Evolutionary conservation across 2,329 filamentous ascomycete genomes (phyloP), one percentile per base, ranked within the genome.

Genomic region (Cladobotryum protrusum): DNA sequence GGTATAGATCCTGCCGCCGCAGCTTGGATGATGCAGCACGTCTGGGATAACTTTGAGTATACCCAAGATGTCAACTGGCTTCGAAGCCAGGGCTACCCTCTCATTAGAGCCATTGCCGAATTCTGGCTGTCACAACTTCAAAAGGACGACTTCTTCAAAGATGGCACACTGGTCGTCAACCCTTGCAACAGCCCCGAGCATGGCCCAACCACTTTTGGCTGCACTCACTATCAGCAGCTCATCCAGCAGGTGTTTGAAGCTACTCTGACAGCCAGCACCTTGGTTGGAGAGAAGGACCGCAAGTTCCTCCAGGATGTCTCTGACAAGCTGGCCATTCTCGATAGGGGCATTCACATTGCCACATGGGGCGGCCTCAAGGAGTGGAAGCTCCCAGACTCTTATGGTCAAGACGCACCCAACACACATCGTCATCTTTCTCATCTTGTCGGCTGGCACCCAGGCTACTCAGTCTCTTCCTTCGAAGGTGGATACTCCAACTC

Each of bases 11-110:
- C 73, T 24, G 73, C 71, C 0, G 67, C 74, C 0, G 72, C 74
- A 1, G 76, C 77, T 1, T 83, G 79, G 80, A 74, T 82, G 67
- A 80, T 79, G 70, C 75, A 78, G 52, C 77, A 82, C 54, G 74
- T 83, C 2, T 77, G 72, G 63, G 78, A 83, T 50, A 71, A 77
- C 56, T 83, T 72, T 59, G 72, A 75, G 33, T 82, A 81, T 56
- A 74, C 71, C 2, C 70, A 67, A 20, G 69, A 81, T 53, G 40
- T 56, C 0, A 58, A 61, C 1, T 81, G 76, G 76, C 67, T 78
- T 58, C 19, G 64, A 52, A 12, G 69, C 5, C 64, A 65, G 6
- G 79, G 75, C 1, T 82, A 79, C 48, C 77, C 74, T 1, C 64
- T 82, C 1, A 59, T 82, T 19, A 79, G 77, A 54, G 74, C 72